Evolutionary conservation across 495 filamentous ascomycete genomes (phyloP).

Genomic region (Diplogelasinospora grovesii): DNA sequence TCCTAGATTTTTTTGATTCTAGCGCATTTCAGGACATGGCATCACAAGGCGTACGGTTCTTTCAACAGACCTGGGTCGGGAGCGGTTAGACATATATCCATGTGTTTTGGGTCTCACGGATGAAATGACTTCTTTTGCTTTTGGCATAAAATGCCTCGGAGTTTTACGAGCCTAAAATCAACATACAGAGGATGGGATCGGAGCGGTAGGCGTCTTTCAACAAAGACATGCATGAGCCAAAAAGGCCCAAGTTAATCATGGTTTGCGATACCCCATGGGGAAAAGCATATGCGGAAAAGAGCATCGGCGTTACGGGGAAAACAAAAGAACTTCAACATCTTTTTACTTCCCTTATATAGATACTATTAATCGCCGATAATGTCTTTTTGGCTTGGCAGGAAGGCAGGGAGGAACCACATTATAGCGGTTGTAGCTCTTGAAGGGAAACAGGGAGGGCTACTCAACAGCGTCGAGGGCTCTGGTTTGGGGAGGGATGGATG

Average conservation of each 20-base stretch:
- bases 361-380: constrained; percentile 26
- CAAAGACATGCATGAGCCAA: constrained; percentile 36
- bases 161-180: constrained; percentile 22
- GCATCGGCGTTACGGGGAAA: constrained; percentile 37
- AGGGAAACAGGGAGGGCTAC: constrained; percentile 1
- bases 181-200: constrained; percentile 15
- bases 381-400: constrained; percentile 28
- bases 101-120: constrained; percentile 14
- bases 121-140: constrained; percentile 4
- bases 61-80: constrained; percentile 37
- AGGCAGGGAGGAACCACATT: constrained; percentile 6
- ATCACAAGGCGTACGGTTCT: constrained; percentile 35
- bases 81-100: constrained; percentile 30
- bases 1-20: constrained; percentile 13
- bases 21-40: constrained; percentile 23
- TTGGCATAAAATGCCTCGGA: constrained; percentile 15
- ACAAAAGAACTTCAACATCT: constrained; percentile 43
- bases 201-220: constrained; percentile 34
- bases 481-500: not conserved
- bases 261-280: constrained; percentile 31
- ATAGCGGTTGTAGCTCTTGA: too few relatives aligned
- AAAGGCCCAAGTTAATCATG: constrained; percentile 23
- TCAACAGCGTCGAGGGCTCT: not conserved
- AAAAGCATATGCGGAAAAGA: constrained; percentile 26
- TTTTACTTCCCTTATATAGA: constrained; percentile 34